Conservation (phyloP, 2,329 filamentous ascomycete genomes). For the Alternaria sp. region DNA sequence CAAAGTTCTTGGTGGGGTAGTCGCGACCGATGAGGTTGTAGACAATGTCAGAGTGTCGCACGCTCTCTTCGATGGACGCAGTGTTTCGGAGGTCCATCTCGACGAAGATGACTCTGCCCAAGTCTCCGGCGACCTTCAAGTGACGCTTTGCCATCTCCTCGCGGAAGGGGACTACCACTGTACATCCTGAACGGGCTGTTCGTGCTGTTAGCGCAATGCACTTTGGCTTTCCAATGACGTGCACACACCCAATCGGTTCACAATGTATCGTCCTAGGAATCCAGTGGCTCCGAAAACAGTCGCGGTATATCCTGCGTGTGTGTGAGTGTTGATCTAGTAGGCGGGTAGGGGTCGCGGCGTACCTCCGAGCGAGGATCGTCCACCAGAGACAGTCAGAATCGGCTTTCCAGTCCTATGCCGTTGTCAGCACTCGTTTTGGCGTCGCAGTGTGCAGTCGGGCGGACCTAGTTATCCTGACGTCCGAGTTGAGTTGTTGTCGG, state of each 20-base stretch:
- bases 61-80: conserved; percentile 92
- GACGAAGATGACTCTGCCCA: conserved; percentile 87
- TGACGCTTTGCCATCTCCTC: conserved; percentile 99
- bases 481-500: conserved; percentile 63
- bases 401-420: conserved; percentile 82
- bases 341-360: conserved; percentile 38
- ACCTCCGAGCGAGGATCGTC: conserved; percentile 90
- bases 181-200: conserved; percentile 89
- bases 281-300: conserved; percentile 98
- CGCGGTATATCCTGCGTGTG: conserved; percentile 79
- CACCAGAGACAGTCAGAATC: conserved; percentile 86
- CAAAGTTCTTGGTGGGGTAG: conserved; percentile 98
- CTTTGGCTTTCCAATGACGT: neutral
- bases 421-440: conserved; percentile 19
- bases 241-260: conserved; percentile 82
- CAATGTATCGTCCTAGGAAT: conserved; percentile 94
- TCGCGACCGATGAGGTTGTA: conserved; percentile 95
- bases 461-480: conserved; percentile 81
- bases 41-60: conserved; percentile 95
- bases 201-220: conserved; percentile 25
- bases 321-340: conserved; percentile 37
- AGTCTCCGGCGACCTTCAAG: conserved; percentile 93
- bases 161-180: conserved; percentile 89
- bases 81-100: conserved; percentile 97
- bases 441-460: neutral